Percentiles rank a stretch among this genome's conserved stretches.
phyloP scores from a whole-genome alignment of 139 green algal species.

The Edaphochlamys debaryana region DNA sequence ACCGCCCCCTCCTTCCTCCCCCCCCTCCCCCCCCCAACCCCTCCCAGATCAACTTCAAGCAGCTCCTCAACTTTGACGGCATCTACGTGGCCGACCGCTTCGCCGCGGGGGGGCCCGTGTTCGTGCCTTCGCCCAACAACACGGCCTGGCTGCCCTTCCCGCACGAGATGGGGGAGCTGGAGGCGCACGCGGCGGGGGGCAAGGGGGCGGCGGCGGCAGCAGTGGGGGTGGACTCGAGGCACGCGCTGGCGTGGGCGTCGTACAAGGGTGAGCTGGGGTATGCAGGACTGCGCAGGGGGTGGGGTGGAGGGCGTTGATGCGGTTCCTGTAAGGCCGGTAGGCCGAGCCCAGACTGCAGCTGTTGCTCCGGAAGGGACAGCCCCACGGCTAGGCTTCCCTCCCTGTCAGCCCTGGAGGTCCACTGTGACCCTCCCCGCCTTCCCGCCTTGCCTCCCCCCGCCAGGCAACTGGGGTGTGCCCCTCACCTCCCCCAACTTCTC shows the following conservation, averaged over 20 bases:
- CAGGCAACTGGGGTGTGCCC: constrained; percentile 41
- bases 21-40: too few relatives aligned
- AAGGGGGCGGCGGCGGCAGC: too few relatives aligned
- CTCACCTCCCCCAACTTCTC: constrained; percentile 25
- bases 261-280: constrained; percentile 18
- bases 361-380: too few relatives aligned
- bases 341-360: too few relatives aligned
- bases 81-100: constrained; percentile 38
- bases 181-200: not conserved
- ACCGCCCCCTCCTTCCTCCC: not conserved
- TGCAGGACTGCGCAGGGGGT: too few relatives aligned
- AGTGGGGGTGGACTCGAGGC: too few relatives aligned
- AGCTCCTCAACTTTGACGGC: constrained; percentile 41
- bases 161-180: constrained; percentile 3
- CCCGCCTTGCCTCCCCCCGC: too few relatives aligned
- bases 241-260: not conserved
- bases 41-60: constrained; percentile 41
- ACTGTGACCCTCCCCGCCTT: too few relatives aligned
- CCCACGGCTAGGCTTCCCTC: too few relatives aligned
- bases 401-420: too few relatives aligned
- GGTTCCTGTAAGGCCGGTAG: too few relatives aligned
- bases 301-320: too few relatives aligned
- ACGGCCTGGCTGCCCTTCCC: constrained; percentile 36
- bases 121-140: constrained; percentile 18
- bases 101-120: not conserved